Evolutionary conservation across 257 asterid species (phyloP).

Genomic region (Parsonsia alboflavescens): DNA sequence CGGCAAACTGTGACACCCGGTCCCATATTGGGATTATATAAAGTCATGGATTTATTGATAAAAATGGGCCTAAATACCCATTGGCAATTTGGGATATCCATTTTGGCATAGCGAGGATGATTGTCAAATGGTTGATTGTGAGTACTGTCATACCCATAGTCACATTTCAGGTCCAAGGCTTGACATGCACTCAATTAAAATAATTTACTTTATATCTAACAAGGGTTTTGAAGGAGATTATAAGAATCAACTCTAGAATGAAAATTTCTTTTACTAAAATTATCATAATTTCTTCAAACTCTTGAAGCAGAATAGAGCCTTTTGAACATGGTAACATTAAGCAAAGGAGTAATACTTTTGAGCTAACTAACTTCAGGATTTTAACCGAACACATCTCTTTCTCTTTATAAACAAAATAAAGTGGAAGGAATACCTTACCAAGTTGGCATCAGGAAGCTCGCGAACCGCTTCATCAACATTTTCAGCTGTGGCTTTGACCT

Average conservation of each 20-base stretch:
- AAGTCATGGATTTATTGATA: too few relatives aligned
- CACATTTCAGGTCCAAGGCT: too few relatives aligned
- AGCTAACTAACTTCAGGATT: background rate
- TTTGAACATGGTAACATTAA: background rate
- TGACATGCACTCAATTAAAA: background rate
- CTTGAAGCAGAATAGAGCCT: background rate
- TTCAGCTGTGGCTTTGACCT: conserved; percentile 99
- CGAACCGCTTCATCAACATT: conserved; percentile 93
- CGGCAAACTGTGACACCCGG: too few relatives aligned
- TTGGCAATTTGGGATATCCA: too few relatives aligned
- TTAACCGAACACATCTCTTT: background rate
- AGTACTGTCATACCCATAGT: too few relatives aligned
- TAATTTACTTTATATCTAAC: background rate
- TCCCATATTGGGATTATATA: too few relatives aligned
- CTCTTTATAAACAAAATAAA: conserved; percentile 19
- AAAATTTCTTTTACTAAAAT: background rate
- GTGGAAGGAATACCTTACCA: conserved; percentile 87
- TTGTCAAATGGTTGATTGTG: too few relatives aligned
- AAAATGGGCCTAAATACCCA: too few relatives aligned
- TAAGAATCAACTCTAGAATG: too few relatives aligned
- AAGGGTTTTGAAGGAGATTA: background rate
- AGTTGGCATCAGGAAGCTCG: conserved; percentile 99
- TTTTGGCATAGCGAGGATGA: too few relatives aligned
- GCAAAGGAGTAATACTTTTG: background rate
- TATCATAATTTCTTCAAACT: background rate